phyloP scores from a whole-genome alignment of 1,139 yeast species.

The Pichia sorboxylosa region DNA sequence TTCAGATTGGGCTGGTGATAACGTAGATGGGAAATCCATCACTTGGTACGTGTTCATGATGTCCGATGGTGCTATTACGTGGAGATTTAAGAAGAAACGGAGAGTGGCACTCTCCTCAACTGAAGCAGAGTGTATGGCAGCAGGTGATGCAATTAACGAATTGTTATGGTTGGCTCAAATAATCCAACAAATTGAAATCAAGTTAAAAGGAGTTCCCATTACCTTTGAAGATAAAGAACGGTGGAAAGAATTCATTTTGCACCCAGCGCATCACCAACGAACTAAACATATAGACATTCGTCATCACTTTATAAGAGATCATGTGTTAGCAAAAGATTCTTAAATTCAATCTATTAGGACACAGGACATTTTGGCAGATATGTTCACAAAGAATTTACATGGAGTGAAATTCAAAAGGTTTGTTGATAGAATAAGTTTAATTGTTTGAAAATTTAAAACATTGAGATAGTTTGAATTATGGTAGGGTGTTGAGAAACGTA shows the following conservation, averaged over 20 bases:
- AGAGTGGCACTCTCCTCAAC: neutral
- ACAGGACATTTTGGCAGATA: neutral
- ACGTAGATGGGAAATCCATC: neutral
- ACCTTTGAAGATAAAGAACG: neutral
- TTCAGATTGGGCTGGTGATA: neutral
- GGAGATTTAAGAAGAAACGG: neutral
- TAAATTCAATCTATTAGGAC: neutral
- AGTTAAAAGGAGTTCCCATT: neutral
- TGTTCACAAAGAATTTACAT: neutral
- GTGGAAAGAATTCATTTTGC: neutral
- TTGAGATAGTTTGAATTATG: neutral
- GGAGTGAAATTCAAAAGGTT: neutral
- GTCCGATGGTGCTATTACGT: neutral
- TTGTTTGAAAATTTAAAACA: neutral
- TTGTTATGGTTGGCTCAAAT: neutral
- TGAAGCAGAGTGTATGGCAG: neutral
- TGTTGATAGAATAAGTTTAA: neutral
- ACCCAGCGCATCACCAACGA: neutral
- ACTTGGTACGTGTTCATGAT: neutral
- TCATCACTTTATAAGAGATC: neutral
- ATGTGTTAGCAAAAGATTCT: neutral
- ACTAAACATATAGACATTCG: neutral
- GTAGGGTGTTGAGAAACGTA: conserved; percentile 3
- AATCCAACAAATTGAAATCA: neutral
- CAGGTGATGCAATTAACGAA: neutral